phyloP scores from a whole-genome alignment of 176 grass and related monocot species.

The Dendrocalamus sinicus region DNA sequence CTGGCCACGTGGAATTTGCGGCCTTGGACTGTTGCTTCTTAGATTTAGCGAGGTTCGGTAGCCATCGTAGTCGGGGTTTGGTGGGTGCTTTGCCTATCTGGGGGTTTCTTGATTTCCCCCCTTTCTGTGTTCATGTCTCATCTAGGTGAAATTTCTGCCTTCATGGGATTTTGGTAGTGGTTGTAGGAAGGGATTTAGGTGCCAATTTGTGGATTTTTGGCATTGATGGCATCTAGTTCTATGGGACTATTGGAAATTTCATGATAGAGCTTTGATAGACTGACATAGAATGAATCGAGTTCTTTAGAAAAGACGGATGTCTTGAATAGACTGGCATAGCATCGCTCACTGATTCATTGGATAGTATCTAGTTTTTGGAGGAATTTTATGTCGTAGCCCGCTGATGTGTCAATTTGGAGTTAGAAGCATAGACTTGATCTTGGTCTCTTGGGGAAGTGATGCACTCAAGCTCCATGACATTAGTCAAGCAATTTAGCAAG shows the following conservation, averaged over 20 bases:
- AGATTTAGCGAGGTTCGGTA: background rate
- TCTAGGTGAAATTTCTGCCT: background rate
- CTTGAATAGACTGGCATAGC: background rate
- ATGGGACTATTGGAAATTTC: background rate
- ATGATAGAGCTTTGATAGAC: background rate
- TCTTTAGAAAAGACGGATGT: background rate
- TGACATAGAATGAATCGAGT: background rate
- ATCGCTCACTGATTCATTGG: background rate
- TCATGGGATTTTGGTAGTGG: background rate
- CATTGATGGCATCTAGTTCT: background rate
- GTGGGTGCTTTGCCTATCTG: background rate
- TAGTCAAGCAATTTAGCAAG: background rate
- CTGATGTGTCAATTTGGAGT: background rate
- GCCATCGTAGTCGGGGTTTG: background rate
- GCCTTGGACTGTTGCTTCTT: background rate
- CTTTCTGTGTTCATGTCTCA: background rate
- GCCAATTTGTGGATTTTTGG: background rate
- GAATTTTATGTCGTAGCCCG: background rate
- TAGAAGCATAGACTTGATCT: background rate
- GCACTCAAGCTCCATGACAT: slow-evolving; percentile 2
- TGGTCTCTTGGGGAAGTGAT: slow-evolving; percentile 15
- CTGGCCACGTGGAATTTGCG: background rate
- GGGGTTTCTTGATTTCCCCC: background rate
- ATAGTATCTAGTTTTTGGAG: background rate
- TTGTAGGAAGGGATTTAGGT: background rate